Conservation (phyloP, 2,329 filamentous ascomycete species). For the Aspergillus latus region DNA sequence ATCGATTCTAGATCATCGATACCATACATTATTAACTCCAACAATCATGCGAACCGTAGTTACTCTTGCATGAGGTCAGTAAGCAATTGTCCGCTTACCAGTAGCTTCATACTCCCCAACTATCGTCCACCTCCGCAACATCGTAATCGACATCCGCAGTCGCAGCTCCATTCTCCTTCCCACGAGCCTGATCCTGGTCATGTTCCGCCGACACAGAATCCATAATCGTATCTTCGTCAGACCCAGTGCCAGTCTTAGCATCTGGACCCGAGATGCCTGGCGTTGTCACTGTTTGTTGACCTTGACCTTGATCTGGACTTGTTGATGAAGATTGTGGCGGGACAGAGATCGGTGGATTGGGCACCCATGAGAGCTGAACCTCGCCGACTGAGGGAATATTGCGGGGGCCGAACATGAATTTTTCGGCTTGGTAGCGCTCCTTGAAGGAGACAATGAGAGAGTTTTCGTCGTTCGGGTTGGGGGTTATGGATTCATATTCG, state of each 20-base stretch:
- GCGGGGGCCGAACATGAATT: constrained; percentile 50
- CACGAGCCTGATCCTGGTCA: constrained; percentile 13
- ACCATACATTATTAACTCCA: not conserved
- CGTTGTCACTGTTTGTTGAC: constrained; percentile 3
- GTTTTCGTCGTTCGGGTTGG: constrained; percentile 40
- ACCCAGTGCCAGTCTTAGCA: constrained; percentile 24
- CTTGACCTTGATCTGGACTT: not conserved
- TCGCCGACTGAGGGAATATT: constrained; percentile 54
- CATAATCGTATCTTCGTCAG: constrained; percentile 34
- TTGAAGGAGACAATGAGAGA: constrained; percentile 48
- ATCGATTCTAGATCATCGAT: not conserved
- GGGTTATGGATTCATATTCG: constrained; percentile 48
- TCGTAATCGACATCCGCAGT: constrained; percentile 50
- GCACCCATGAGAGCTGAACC: constrained; percentile 57
- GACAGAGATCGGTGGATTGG: constrained; percentile 35
- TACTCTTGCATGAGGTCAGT: not conserved
- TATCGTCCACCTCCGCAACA: constrained; percentile 51
- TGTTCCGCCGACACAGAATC: constrained; percentile 24
- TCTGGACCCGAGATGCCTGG: constrained; percentile 19
- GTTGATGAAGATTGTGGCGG: not conserved
- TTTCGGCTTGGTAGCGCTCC: constrained; percentile 55
- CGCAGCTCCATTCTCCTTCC: constrained; percentile 18
- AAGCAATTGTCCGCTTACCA: too few relatives aligned
- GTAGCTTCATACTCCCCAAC: constrained; percentile 32
- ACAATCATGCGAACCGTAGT: not conserved